A percentile compares a stretch with the other conserved stretches of the same genome.
Conservation (phyloP, 169 alveolate genomes). For the Cryptosporidium parvum region DNA sequence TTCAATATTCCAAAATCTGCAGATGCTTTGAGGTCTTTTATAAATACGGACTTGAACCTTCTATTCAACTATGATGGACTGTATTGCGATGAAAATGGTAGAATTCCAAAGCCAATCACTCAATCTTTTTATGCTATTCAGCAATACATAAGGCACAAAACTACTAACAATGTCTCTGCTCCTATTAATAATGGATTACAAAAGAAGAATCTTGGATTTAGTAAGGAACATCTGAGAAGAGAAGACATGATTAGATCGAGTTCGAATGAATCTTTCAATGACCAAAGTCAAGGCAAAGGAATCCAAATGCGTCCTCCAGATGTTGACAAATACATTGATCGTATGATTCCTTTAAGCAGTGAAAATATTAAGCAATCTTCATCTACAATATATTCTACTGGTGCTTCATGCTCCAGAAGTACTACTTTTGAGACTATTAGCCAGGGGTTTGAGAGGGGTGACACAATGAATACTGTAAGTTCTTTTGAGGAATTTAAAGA, state of each 20-base stretch:
- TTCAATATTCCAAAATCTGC: conserved; percentile 13
- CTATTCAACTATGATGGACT: conserved; percentile 22
- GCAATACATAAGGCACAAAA: conserved; percentile 52
- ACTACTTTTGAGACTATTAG: conserved; percentile 56
- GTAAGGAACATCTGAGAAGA: not conserved
- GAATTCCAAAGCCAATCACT: conserved; percentile 15
- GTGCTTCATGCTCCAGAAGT: conserved; percentile 47
- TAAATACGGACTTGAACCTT: conserved; percentile 47
- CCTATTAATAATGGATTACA: not conserved
- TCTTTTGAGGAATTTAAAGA: conserved; percentile 43
- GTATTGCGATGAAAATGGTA: conserved; percentile 13
- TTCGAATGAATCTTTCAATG: not conserved
- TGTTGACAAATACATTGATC: conserved; percentile 67
- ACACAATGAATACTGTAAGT: conserved; percentile 4
- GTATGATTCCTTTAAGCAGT: conserved; percentile 55
- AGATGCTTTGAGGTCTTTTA: conserved; percentile 23
- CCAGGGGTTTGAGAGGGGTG: conserved; percentile 31
- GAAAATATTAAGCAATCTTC: not conserved
- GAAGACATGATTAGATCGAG: not conserved
- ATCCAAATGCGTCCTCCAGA: conserved; percentile 71
- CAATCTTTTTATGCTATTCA: conserved; percentile 63
- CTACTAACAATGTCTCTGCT: not conserved
- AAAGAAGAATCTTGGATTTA: not conserved
- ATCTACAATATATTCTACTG: conserved; percentile 24
- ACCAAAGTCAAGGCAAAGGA: conserved; percentile 5